Evolutionary conservation across 2,329 filamentous ascomycete species (phyloP).

Genomic region (Colletotrichum filicis): DNA sequence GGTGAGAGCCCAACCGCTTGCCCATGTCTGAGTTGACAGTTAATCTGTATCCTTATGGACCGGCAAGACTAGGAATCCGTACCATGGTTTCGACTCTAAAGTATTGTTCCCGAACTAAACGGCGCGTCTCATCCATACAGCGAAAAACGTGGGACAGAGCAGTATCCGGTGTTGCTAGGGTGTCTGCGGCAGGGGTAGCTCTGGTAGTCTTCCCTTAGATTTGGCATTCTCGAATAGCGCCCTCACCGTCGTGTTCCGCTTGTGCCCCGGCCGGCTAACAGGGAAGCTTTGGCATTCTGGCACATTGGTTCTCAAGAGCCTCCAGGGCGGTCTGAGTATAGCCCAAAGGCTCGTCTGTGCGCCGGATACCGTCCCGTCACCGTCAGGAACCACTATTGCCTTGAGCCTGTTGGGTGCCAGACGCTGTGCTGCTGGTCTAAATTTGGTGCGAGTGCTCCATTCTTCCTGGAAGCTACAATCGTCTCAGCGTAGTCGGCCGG

Average conservation of each 20-base stretch:
- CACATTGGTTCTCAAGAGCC: not conserved
- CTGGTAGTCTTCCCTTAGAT: not conserved
- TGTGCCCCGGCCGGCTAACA: not conserved
- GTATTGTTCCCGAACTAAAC: not conserved
- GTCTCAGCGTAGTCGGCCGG: conserved; percentile 13
- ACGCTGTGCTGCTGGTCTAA: not conserved
- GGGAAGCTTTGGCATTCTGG: not conserved
- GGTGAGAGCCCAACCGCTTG: not conserved
- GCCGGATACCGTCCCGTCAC: not conserved
- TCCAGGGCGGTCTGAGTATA: conserved; percentile 8
- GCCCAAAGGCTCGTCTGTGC: conserved; percentile 13
- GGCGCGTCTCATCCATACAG: conserved; percentile 11
- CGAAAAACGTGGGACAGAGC: conserved; percentile 29
- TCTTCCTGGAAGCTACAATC: not conserved
- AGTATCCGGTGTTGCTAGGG: conserved; percentile 6
- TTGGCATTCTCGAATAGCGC: not conserved
- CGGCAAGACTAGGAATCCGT: not conserved
- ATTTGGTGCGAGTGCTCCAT: not conserved
- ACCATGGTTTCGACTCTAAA: not conserved
- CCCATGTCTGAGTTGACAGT: not conserved
- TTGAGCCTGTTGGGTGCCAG: not conserved
- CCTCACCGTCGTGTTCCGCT: not conserved
- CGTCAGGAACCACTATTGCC: not conserved
- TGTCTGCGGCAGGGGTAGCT: conserved; percentile 10
- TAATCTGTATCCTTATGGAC: not conserved